Evolutionary conservation across 805 yeast genomes (phyloP).

Genomic region (Kazachstania psychrophila): DNA sequence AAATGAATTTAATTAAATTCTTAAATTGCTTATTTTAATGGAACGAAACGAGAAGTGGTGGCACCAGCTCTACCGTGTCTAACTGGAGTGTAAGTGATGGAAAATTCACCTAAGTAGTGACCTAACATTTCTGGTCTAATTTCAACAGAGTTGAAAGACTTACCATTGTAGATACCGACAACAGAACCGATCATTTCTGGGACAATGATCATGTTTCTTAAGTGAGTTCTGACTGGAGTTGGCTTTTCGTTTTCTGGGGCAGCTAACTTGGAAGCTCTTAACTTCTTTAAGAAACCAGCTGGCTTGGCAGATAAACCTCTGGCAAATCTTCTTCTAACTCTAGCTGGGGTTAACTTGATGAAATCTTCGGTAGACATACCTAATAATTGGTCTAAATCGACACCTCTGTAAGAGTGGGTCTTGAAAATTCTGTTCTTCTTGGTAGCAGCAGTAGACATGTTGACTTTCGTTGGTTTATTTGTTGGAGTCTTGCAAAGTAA

Average conservation of each 20-base stretch:
- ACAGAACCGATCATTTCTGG: conserved; percentile 99
- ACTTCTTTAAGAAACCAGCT: conserved; percentile 91
- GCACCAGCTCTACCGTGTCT: conserved; percentile 98
- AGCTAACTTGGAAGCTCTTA: conserved; percentile 92
- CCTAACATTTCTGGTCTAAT: conserved; percentile 99
- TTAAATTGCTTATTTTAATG: conserved; percentile 51
- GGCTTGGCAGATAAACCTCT: conserved; percentile 95
- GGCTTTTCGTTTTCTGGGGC: conserved; percentile 94
- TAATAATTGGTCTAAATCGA: conserved; percentile 87
- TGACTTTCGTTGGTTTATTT: conserved; percentile 6
- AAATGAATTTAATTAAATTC: not conserved
- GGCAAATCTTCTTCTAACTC: conserved; percentile 99
- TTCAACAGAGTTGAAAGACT: conserved; percentile 98
- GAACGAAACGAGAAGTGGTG: conserved; percentile 71
- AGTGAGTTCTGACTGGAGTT: conserved; percentile 95
- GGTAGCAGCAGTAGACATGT: conserved; percentile 30
- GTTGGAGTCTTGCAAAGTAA: not conserved
- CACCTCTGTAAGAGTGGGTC: conserved; percentile 98
- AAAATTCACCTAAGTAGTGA: conserved; percentile 99
- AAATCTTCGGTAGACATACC: conserved; percentile 94
- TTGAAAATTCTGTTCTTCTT: conserved; percentile 84
- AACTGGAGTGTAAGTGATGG: conserved; percentile 98
- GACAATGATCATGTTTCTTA: conserved; percentile 96
- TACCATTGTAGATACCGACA: conserved; percentile 99
- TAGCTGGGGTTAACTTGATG: conserved; percentile 91